A percentile compares a stretch with the other conserved stretches of the same genome.
These are phyloP conservation scores for Geotrichum macrosporum DNA, from an alignment of 1,139 yeast genomes.

Conservation along the genomic window DNA sequence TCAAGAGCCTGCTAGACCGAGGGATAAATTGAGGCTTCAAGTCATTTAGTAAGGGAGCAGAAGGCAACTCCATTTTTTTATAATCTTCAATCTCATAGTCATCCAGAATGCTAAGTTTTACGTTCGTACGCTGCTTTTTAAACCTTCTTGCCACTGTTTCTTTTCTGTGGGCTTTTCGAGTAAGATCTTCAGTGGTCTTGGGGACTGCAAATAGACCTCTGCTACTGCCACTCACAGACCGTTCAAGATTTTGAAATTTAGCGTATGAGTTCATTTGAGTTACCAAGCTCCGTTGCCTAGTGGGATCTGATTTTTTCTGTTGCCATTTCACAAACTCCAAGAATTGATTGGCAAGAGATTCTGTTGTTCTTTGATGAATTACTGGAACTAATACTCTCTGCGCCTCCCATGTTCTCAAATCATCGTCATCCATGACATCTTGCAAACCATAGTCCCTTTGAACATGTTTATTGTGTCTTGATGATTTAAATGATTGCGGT, in stretches of 20 bases:
- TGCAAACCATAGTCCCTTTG: neutral
- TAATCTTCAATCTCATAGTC: conserved; percentile 6
- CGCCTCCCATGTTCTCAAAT: conserved; percentile 6
- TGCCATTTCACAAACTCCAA: conserved; percentile 7
- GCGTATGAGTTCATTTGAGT: neutral
- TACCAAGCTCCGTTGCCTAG: too few species aligned
- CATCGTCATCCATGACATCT: conserved; percentile 10
- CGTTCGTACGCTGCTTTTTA: conserved; percentile 2
- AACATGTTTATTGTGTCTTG: neutral
- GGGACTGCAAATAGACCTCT: neutral
- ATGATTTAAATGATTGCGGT: conserved; percentile 4
- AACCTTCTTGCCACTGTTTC: neutral
- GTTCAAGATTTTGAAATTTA: neutral
- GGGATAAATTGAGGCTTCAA: conserved; percentile 7
- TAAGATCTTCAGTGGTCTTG: too few species aligned
- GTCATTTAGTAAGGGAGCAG: neutral
- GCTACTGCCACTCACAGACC: neutral
- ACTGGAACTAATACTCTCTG: conserved; percentile 5
- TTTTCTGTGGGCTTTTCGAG: neutral
- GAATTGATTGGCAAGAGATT: conserved; percentile 4
- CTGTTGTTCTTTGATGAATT: conserved; percentile 1
- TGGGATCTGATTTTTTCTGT: neutral
- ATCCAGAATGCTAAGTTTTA: conserved; percentile 6
- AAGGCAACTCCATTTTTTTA: neutral
- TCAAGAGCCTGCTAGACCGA: conserved; percentile 4